These are phyloP conservation scores for Thalassiosira exigua DNA, from an alignment of 352 stramenopile species.

Conservation along the genomic window DNA sequence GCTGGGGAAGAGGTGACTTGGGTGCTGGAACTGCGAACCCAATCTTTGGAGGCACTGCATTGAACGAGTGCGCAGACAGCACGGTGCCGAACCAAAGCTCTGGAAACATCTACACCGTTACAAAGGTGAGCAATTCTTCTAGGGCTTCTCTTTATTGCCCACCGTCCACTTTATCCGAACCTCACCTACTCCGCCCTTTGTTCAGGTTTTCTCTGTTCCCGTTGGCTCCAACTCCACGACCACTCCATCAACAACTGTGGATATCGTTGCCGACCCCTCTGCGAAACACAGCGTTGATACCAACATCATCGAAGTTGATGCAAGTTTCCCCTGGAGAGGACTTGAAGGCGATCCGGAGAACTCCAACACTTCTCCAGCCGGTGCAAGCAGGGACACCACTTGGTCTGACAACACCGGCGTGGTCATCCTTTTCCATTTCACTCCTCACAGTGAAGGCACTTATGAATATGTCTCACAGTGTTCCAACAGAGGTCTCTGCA, in stretches of 20 bases:
- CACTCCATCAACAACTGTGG: constrained; percentile 25
- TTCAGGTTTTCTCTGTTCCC: constrained; percentile 44
- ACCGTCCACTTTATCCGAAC: background rate
- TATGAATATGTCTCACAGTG: constrained; percentile 68
- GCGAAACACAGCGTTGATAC: constrained; percentile 51
- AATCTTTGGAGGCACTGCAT: constrained; percentile 58
- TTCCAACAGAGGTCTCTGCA: constrained; percentile 75
- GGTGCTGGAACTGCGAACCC: constrained; percentile 46
- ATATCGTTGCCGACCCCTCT: constrained; percentile 44
- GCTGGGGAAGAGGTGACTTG: constrained; percentile 54
- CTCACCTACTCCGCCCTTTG: background rate
- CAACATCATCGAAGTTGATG: constrained; percentile 65
- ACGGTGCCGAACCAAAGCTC: constrained; percentile 46
- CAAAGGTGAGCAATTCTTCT: constrained; percentile 37
- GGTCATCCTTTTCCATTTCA: constrained; percentile 60
- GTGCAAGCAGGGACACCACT: constrained; percentile 27
- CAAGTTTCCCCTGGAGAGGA: constrained; percentile 62
- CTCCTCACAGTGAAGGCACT: constrained; percentile 36
- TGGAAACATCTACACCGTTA: constrained; percentile 68
- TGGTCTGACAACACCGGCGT: constrained; percentile 64
- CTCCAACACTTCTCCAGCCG: constrained; percentile 31
- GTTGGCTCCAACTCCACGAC: constrained; percentile 39
- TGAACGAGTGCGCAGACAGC: constrained; percentile 58
- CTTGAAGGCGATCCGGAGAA: constrained; percentile 57
- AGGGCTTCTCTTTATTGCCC: background rate